Conservation (phyloP, 257 asterid species). For the Fraxinus cuspidata region DNA sequence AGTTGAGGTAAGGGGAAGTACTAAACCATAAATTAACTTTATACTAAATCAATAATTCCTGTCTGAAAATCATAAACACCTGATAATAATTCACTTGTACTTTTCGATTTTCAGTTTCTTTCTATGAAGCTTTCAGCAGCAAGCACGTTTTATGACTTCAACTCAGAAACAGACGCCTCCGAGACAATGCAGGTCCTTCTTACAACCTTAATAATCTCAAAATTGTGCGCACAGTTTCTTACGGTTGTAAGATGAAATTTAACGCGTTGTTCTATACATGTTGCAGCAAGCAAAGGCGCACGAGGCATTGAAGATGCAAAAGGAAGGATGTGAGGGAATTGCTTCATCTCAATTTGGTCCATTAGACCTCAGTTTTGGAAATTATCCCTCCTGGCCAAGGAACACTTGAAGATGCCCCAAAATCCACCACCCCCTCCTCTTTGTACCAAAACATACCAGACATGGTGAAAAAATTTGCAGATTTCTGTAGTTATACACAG, state of each 20-base stretch:
- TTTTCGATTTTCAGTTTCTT: conserved; percentile 57
- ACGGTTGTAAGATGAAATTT: neutral
- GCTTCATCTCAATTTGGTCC: conserved; percentile 37
- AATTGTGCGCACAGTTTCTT: neutral
- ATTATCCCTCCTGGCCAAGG: conserved; percentile 43
- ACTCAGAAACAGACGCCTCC: conserved; percentile 48
- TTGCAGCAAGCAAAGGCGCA: conserved; percentile 62
- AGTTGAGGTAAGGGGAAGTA: conserved; percentile 64
- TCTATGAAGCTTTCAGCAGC: conserved; percentile 91
- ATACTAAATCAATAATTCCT: neutral
- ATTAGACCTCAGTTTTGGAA: conserved; percentile 47
- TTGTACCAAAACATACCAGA: conserved; percentile 26
- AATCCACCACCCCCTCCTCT: neutral
- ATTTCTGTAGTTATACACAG: conserved; percentile 19
- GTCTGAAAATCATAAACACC: neutral
- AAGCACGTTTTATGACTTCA: conserved; percentile 62
- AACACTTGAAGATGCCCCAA: conserved; percentile 40
- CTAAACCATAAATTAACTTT: neutral
- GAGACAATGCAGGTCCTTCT: conserved; percentile 56
- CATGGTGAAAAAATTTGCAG: conserved; percentile 13
- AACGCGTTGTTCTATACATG: too few species aligned
- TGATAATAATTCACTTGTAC: neutral
- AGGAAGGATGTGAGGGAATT: conserved; percentile 43
- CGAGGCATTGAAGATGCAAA: conserved; percentile 51
- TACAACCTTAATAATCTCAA: neutral